phyloP scores from a whole-genome alignment of 2,329 filamentous ascomycete species.

The Immersiporthe knoxdaviesiana region DNA sequence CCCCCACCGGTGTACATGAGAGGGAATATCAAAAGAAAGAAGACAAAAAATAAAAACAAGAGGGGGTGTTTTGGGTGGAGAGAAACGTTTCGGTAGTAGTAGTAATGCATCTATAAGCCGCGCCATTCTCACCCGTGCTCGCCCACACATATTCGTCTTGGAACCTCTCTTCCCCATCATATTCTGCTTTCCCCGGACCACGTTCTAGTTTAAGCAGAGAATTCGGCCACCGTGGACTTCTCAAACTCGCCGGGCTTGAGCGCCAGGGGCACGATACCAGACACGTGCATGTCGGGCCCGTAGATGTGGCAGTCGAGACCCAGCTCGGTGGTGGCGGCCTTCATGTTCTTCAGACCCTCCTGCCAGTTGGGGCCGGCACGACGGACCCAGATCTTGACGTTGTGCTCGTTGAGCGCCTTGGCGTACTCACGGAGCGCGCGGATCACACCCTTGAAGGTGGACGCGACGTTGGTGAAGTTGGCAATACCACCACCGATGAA shows the following conservation, averaged over 20 bases:
- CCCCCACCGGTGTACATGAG: slow-evolving; percentile 28
- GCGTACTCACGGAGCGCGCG: slow-evolving; percentile 90
- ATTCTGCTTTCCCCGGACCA: no score
- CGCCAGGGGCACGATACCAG: slow-evolving; percentile 92
- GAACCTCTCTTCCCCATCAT: slow-evolving; percentile 27
- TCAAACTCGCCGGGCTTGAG: slow-evolving; percentile 70
- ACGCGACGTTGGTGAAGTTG: slow-evolving; percentile 99
- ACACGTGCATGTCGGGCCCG: slow-evolving; percentile 89
- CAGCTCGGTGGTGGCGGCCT: slow-evolving; percentile 90
- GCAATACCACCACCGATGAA: slow-evolving; percentile 99
- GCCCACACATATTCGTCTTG: slow-evolving; percentile 16
- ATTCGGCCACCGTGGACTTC: slow-evolving; percentile 64
- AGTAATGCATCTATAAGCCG: slow-evolving; percentile 28
- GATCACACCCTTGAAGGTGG: slow-evolving; percentile 99
- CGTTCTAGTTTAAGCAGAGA: slow-evolving; percentile 62
- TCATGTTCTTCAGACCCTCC: slow-evolving; percentile 99
- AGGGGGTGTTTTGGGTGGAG: neutral
- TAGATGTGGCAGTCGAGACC: slow-evolving; percentile 72
- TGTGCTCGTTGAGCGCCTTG: slow-evolving; percentile 87
- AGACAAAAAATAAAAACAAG: neutral
- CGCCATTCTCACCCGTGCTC: slow-evolving; percentile 3
- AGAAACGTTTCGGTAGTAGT: neutral
- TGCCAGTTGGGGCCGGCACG: slow-evolving; percentile 97
- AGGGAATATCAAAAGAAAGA: slow-evolving; percentile 26
- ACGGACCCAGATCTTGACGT: slow-evolving; percentile 95